Conservation (phyloP, 257 asterid species). For the Leptodermis oblonga region DNA sequence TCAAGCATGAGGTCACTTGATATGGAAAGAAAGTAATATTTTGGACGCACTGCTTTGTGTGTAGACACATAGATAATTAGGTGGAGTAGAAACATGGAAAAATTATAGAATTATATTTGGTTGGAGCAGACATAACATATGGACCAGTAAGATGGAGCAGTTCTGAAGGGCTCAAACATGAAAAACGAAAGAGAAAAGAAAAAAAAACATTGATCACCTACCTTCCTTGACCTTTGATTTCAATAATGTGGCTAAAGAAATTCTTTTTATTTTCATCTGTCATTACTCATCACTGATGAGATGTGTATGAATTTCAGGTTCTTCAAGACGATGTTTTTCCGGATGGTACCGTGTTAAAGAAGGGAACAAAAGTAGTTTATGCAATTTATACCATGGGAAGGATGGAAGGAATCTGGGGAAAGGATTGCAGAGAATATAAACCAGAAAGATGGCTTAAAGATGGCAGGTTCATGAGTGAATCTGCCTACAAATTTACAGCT, state of each 20-base stretch:
- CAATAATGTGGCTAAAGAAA: too few relatives aligned
- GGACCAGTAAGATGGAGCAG: not conserved
- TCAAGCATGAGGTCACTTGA: not conserved
- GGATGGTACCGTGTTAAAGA: conserved; percentile 72
- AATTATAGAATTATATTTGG: not conserved
- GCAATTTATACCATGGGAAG: conserved; percentile 94
- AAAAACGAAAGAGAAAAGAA: too few relatives aligned
- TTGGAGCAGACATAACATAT: not conserved
- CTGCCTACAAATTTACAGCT: conserved; percentile 92
- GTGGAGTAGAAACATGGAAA: not conserved
- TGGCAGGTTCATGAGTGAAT: conserved; percentile 73
- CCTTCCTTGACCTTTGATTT: conserved; percentile 10
- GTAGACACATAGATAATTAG: not conserved
- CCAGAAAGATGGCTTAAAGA: conserved; percentile 95
- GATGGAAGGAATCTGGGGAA: conserved; percentile 88
- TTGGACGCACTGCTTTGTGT: not conserved
- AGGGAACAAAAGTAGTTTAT: conserved; percentile 88
- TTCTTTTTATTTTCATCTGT: too few relatives aligned
- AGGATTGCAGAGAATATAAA: conserved; percentile 69
- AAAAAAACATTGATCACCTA: conserved; percentile 1
- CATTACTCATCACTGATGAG: not conserved
- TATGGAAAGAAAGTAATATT: not conserved
- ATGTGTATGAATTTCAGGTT: conserved; percentile 35
- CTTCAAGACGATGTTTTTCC: conserved; percentile 80
- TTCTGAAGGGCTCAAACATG: not conserved